Conservation (phyloP, 805 yeast species). For the Teunomyces gatunensis region DNA sequence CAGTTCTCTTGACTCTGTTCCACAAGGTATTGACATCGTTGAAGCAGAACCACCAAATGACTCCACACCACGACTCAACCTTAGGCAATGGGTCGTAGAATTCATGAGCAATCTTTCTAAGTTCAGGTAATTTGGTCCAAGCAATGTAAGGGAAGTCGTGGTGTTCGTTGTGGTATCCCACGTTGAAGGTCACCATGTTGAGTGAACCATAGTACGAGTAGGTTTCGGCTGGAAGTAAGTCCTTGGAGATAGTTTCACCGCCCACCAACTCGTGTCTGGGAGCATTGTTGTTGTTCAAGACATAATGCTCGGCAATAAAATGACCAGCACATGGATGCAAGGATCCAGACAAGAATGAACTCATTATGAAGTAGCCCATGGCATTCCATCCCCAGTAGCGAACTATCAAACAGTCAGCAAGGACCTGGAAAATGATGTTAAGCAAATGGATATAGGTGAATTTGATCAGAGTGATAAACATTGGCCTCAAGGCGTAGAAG, state of each 20-base stretch:
- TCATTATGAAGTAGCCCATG: constrained; percentile 62
- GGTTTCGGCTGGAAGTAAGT: constrained; percentile 65
- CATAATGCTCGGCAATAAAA: constrained; percentile 91
- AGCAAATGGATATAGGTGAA: constrained; percentile 73
- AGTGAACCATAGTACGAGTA: constrained; percentile 84
- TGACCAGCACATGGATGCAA: constrained; percentile 95
- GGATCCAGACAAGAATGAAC: constrained; percentile 86
- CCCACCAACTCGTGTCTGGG: constrained; percentile 22
- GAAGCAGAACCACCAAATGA: constrained; percentile 67
- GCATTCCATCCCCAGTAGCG: constrained; percentile 62
- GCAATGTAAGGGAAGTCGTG: constrained; percentile 94
- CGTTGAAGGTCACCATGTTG: constrained; percentile 83
- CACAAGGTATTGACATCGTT: constrained; percentile 68
- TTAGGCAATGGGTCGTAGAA: constrained; percentile 78
- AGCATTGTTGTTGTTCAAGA: constrained; percentile 55
- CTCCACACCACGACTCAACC: constrained; percentile 77
- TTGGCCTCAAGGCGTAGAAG: constrained; percentile 87
- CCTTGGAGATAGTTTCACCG: constrained; percentile 24
- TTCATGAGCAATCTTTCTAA: constrained; percentile 69
- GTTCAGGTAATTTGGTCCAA: constrained; percentile 73
- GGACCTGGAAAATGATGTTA: constrained; percentile 60
- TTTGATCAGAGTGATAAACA: constrained; percentile 73
- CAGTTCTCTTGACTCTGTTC: constrained; percentile 75
- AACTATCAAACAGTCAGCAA: constrained; percentile 58
- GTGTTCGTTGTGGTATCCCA: constrained; percentile 92